Percentiles rank a stretch among this genome's conserved stretches.
Conservation (phyloP, 2,329 filamentous ascomycete genomes). For the Botrytis byssoidea region DNA sequence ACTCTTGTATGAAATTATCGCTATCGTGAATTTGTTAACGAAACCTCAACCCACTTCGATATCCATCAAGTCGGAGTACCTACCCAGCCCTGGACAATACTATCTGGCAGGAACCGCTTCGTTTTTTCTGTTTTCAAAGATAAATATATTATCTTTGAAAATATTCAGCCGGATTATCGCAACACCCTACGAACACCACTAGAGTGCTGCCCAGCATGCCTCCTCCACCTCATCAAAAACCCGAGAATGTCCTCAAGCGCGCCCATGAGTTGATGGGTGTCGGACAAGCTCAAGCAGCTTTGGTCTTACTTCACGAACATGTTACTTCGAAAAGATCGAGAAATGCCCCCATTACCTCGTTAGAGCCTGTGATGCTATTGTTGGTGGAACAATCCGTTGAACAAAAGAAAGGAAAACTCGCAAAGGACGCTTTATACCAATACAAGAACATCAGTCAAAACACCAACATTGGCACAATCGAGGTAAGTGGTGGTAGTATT, state of each 20-base stretch:
- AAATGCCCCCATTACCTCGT: slow-evolving; percentile 91
- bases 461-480: slow-evolving; percentile 96
- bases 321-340: slow-evolving; percentile 97
- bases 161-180: slow-evolving; percentile 3
- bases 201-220: slow-evolving; percentile 52
- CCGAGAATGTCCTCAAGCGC: slow-evolving; percentile 98
- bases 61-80: slow-evolving; percentile 15
- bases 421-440: slow-evolving; percentile 98
- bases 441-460: slow-evolving; percentile 99
- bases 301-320: slow-evolving; percentile 97
- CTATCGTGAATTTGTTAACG: slow-evolving; percentile 6
- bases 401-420: slow-evolving; percentile 95
- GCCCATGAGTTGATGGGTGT: slow-evolving; percentile 99
- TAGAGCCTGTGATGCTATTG: slow-evolving; percentile 98
- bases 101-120: slow-evolving; percentile 4
- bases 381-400: slow-evolving; percentile 97
- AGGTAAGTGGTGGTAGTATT: slow-evolving; percentile 54
- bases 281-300: slow-evolving; percentile 84
- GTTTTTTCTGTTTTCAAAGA: slow-evolving; percentile 8
- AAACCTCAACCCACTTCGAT: slow-evolving; percentile 15
- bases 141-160: slow-evolving; percentile 16
- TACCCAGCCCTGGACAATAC: not conserved
- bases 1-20: slow-evolving; percentile 17
- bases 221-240: slow-evolving; percentile 91
- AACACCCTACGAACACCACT: not conserved